phyloP scores from a whole-genome alignment of 2,329 filamentous ascomycete genomes.

The Penicillium vulpinum region DNA sequence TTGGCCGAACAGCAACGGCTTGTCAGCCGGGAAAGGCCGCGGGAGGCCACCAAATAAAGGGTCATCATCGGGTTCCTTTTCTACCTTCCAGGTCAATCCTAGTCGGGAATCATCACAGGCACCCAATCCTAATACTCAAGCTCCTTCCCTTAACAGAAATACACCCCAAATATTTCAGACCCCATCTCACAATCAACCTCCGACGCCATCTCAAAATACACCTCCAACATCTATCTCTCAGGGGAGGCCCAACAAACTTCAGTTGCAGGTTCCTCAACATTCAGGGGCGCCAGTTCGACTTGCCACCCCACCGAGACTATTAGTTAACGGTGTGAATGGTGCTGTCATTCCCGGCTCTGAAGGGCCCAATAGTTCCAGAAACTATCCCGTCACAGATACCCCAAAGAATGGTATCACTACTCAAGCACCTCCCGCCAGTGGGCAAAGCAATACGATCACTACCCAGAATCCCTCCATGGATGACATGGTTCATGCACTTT shows the following conservation, averaged over 20 bases:
- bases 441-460: slow-evolving; percentile 8
- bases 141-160: slow-evolving; percentile 46
- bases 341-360: slow-evolving; percentile 5
- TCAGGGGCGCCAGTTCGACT: slow-evolving; percentile 43
- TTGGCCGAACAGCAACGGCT: slow-evolving; percentile 69
- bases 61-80: slow-evolving; percentile 64
- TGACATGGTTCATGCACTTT: slow-evolving; percentile 34
- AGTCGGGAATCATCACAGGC: slow-evolving; percentile 49
- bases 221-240: slow-evolving; percentile 27
- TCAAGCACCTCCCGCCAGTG: not conserved
- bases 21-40: slow-evolving; percentile 68
- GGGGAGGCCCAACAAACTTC: slow-evolving; percentile 41
- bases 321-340: slow-evolving; percentile 40
- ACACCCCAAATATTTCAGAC: slow-evolving; percentile 18
- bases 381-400: not conserved
- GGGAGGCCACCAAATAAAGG: slow-evolving; percentile 77
- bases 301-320: slow-evolving; percentile 44
- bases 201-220: slow-evolving; percentile 29
- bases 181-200: slow-evolving; percentile 29
- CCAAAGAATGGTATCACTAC: not conserved
- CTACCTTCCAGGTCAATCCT: slow-evolving; percentile 66
- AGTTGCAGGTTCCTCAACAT: slow-evolving; percentile 46
- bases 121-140: slow-evolving; percentile 39
- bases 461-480: slow-evolving; percentile 28
- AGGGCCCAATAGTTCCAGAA: not conserved